phyloP scores from a whole-genome alignment of 108 stramenopile species.

The Cyclotella choctawhatcheeana region DNA sequence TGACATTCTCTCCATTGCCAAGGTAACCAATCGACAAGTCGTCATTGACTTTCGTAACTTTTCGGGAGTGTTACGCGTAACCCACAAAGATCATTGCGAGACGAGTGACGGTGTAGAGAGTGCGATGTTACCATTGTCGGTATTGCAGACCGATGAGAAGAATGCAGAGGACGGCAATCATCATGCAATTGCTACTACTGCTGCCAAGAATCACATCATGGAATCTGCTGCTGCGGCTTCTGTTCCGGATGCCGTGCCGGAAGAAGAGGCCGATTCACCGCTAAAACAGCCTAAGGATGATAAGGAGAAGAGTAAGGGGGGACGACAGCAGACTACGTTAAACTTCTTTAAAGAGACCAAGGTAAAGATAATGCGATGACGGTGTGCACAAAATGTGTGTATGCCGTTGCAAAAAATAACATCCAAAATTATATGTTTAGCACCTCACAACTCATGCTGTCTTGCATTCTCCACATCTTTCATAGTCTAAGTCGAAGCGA shows the following conservation, averaged over 20 bases:
- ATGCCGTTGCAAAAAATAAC: not conserved
- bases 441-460: not conserved
- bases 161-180: not conserved
- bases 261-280: conserved; percentile 41
- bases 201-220: not conserved
- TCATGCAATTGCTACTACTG: no score
- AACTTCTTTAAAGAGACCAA: conserved; percentile 18
- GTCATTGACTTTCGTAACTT: conserved; percentile 51
- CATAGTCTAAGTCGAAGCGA: not conserved
- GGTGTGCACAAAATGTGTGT: not conserved
- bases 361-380: not conserved
- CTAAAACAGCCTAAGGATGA: conserved; percentile 1
- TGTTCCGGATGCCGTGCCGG: conserved; percentile 24
- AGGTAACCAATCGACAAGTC: conserved; percentile 39
- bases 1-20: conserved; percentile 31
- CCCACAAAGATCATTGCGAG: no score
- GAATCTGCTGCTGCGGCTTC: not conserved
- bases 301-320: conserved; percentile 24
- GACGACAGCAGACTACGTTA: conserved; percentile 34
- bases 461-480: not conserved
- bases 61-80: conserved; percentile 51
- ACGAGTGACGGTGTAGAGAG: no score
- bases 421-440: not conserved
- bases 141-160: not conserved
- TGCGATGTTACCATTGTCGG: conserved; percentile 32